phyloP scores from a whole-genome alignment of 192 early-diverging fungal species.

The Borealophlyctis nickersoniae region DNA sequence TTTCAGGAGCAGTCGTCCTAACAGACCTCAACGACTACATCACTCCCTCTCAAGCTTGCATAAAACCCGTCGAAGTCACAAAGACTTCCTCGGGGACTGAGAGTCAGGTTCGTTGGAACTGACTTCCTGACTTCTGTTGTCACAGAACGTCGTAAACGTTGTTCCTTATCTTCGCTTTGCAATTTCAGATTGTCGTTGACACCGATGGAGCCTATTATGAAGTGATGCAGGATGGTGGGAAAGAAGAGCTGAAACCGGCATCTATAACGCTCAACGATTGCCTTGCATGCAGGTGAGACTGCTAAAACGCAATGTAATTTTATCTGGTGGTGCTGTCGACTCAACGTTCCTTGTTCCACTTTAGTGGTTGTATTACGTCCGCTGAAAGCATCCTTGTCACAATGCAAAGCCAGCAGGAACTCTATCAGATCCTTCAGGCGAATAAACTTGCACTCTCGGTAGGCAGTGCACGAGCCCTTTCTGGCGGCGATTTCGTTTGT shows the following conservation, averaged over 20 bases:
- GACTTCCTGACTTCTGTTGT: too few relatives aligned
- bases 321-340: too few relatives aligned
- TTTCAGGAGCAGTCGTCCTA: slow-evolving; percentile 81
- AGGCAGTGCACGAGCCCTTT: background rate
- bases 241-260: slow-evolving; percentile 81
- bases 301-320: too few relatives aligned
- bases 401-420: slow-evolving; percentile 89
- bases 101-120: background rate
- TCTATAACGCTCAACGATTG: slow-evolving; percentile 93
- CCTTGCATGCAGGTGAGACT: slow-evolving; percentile 92
- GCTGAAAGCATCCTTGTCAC: slow-evolving; percentile 92
- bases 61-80: slow-evolving; percentile 83
- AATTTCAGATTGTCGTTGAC: slow-evolving; percentile 73
- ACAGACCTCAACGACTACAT: slow-evolving; percentile 98
- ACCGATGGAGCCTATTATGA: slow-evolving; percentile 83
- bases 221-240: slow-evolving; percentile 79
- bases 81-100: slow-evolving; percentile 12
- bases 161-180: background rate
- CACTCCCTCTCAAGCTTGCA: slow-evolving; percentile 93
- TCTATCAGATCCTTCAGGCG: slow-evolving; percentile 61
- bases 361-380: slow-evolving; percentile 94
- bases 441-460: slow-evolving; percentile 49
- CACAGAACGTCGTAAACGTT: background rate
- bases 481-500: background rate
- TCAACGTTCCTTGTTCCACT: background rate